Evolutionary conservation across 2,329 filamentous ascomycete genomes (phyloP), one percentile per base, ranked within the genome.

Genomic region (Harringtonia lauricola): DNA sequence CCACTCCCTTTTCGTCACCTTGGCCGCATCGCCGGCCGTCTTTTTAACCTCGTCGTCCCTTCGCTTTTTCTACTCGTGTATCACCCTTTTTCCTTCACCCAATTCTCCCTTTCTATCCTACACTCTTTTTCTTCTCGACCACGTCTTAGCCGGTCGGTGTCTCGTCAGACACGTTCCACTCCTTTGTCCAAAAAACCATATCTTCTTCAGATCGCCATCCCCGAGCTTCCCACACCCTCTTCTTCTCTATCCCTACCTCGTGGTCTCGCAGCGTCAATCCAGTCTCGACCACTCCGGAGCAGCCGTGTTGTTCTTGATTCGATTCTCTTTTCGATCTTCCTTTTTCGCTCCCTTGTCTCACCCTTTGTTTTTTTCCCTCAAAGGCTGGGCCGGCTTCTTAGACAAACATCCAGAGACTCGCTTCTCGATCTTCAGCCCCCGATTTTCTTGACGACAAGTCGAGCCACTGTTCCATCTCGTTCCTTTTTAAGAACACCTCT

Each of bases 121-220:
- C 22, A 24, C 30, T 44, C 36, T 35, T 39, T 44, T 41, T 42
- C 37, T 42, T 35, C 24, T 15, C 39, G 41, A 29, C 42, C 40
- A 35, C 43, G 41, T 30, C 22, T 19, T 17, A 18, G 22, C 30
- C 34, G 47, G 49, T 43, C 49, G 21, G 44, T 45, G 44, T 49
- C 49, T 46, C 17, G 13, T 49, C 26, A 39, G 47, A 43, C 43
- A 47, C 49, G 37, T 46, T 45, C 17, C 50, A 49, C 34, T 46
- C 30, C 38, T 36, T 38, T 42, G 22, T 31, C 36, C 39, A 42
- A 17, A 14, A 39, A 28, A 17, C 17, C 4, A 21, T 17, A 41
- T 33, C n/a, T 26, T 33, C n/a, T 24, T 29, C 12, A 24, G 22
- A 28, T 31, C 31, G 19, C 22, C 19, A 7, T 34, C 8, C 42